Base-by-base conservation (phyloP, 2,329 filamentous ascomycete genomes). In the Rhinocladiella mackenziei region DNA sequence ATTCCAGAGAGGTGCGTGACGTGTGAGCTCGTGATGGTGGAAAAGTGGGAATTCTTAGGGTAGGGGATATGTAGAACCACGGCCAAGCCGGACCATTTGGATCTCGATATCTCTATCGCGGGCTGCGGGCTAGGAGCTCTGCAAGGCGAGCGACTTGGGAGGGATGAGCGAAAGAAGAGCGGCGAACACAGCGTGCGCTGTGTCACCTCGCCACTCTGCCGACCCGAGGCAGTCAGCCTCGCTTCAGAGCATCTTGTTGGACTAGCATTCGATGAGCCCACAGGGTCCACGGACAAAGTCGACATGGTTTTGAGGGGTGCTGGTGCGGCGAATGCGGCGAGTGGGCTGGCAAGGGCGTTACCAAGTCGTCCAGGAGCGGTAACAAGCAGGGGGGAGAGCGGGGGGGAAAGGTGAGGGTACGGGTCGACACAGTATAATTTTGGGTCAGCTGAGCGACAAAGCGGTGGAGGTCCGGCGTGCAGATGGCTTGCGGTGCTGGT, bases 141-240 rank as follows among this genome's bases (percentile, higher is more conserved):
- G 50, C 50, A 53, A 43, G 43, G 46, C 43, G 39, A 43, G 43
- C 34, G 45, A 51, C 48, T 45, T 33, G 40, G 37, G 14, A 45
- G 37, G 17, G 38, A 39, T 41, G 49, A 19, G 30, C 32, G 38
- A 43, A 30, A 22, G 28, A n/a, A n/a, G 19, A 8, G 34, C 19
- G 5, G 32, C 32, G 22, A 30, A 31, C n/a, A n/a, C n/a, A 33
- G 40, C 38, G 39, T 34, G 30, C 43, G 45, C 39, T 50, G 50
- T 53, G 43, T 50, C 46, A 53, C 50, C 43, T 44, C 43, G 43
- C 42, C 45, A 50, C 32, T 46, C 29, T 49, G 32, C 36, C 45
- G 46, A 44, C 39, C 39, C 34, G 43, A 45, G 39, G 50, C 43
- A 42, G 40, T 42, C 50, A 50, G 50, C 50, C 50, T 49, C 43